Percentiles rank a stretch among this genome's conserved stretches.
These are phyloP conservation scores for Blastobotrys peoriensis DNA, from an alignment of 805 yeast species.

Conservation along the genomic window DNA sequence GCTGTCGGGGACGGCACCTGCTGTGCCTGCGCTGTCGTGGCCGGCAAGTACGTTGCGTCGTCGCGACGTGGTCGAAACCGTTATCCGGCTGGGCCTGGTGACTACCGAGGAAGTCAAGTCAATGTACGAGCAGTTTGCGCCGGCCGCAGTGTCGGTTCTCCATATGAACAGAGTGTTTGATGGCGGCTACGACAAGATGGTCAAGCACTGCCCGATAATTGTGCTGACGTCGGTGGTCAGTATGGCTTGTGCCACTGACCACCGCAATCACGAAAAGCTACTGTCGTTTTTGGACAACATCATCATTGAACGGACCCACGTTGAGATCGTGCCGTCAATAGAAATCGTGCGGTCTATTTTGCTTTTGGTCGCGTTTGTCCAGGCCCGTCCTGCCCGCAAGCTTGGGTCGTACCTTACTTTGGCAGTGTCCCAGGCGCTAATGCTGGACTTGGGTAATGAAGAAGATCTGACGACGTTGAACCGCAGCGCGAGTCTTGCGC, in stretches of 20 bases:
- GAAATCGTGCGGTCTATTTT: constrained; percentile 9
- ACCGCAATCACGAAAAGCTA: constrained; percentile 4
- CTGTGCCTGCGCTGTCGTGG: neutral
- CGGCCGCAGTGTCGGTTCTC: neutral
- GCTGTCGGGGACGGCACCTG: neutral
- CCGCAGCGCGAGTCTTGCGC: constrained; percentile 1
- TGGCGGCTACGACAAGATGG: neutral
- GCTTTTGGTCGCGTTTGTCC: constrained; percentile 7
- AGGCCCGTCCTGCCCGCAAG: constrained; percentile 12
- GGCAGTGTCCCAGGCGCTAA: constrained; percentile 12
- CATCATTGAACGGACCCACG: constrained; percentile 8
- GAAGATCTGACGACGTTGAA: constrained; percentile 9
- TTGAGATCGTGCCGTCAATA: constrained; percentile 1
- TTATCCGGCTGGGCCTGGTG: neutral
- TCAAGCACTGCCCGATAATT: neutral
- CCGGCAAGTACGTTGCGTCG: neutral
- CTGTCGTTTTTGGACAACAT: constrained; percentile 12
- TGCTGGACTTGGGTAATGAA: constrained; percentile 13
- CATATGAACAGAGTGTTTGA: neutral
- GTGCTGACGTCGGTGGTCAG: constrained; percentile 1
- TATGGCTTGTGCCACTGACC: neutral
- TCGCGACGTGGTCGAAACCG: neutral
- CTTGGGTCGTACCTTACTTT: constrained; percentile 18
- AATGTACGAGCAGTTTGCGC: neutral
- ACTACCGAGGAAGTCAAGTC: neutral